These are phyloP conservation scores for Inosperma sp. DNA, from an alignment of 768 basidiomycete genomes.

Conservation along the genomic window DNA sequence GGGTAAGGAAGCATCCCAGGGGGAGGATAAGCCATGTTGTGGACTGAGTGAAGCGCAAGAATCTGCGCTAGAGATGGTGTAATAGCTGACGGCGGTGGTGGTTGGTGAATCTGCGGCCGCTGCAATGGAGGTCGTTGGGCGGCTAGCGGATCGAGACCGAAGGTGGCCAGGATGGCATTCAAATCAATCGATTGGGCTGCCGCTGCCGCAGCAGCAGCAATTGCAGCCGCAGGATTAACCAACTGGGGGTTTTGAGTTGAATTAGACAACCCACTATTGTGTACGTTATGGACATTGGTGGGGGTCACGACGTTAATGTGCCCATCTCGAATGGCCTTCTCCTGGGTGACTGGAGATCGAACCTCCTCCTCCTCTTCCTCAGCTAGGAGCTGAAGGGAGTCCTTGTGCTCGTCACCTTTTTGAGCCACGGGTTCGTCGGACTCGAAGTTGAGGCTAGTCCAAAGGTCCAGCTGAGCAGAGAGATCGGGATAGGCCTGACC, in stretches of 20 bases:
- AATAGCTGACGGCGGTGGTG: slow-evolving; percentile 29
- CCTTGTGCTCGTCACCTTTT: slow-evolving; percentile 34
- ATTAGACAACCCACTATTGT: slow-evolving; percentile 14
- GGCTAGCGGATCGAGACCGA: slow-evolving; percentile 41
- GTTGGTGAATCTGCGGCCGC: slow-evolving; percentile 27
- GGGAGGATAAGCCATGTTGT: slow-evolving; percentile 19
- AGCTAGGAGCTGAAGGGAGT: slow-evolving; percentile 24
- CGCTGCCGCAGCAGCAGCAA: slow-evolving; percentile 20
- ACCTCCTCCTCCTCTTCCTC: slow-evolving; percentile 49
- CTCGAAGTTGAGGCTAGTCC: slow-evolving; percentile 80
- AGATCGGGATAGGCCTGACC: slow-evolving; percentile 69
- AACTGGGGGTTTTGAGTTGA: slow-evolving; percentile 23
- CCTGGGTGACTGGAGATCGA: slow-evolving; percentile 32
- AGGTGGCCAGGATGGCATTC: slow-evolving; percentile 24
- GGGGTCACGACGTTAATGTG: slow-evolving; percentile 58
- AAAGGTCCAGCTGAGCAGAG: slow-evolving; percentile 72
- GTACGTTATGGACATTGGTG: slow-evolving; percentile 35
- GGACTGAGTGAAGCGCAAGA: slow-evolving; percentile 53
- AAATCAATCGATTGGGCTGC: slow-evolving; percentile 39
- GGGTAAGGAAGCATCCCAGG: slow-evolving; percentile 18
- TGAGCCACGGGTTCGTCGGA: slow-evolving; percentile 59
- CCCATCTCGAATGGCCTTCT: slow-evolving; percentile 46
- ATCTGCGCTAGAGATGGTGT: slow-evolving; percentile 67
- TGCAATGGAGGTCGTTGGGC: slow-evolving; percentile 15
- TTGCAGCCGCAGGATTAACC: slow-evolving; percentile 19